Conservation (phyloP, 2,329 filamentous ascomycete species). For the Blumeriella jaapii region DNA sequence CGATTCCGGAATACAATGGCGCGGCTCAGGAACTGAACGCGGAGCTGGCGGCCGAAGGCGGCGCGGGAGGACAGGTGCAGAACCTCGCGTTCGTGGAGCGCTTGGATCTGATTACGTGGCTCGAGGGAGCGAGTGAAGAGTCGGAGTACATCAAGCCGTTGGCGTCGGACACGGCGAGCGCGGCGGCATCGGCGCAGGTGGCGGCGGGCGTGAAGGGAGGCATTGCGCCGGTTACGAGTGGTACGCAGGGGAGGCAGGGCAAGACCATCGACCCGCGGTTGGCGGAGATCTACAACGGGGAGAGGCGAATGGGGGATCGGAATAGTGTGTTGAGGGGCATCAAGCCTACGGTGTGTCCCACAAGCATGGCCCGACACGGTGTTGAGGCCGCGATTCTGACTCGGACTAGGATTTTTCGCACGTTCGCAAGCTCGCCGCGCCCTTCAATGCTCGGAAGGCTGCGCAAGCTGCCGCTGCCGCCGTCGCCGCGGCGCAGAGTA, state of each 20-base stretch:
- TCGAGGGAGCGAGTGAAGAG: conserved; percentile 80
- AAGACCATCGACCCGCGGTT: conserved; percentile 70
- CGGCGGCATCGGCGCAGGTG: conserved; percentile 36
- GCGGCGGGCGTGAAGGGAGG: conserved; percentile 33
- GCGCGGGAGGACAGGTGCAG: conserved; percentile 58
- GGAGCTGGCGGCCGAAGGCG: conserved; percentile 44
- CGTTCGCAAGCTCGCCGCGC: conserved; percentile 72
- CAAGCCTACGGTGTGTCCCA: conserved; percentile 63
- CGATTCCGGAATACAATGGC: conserved; percentile 84
- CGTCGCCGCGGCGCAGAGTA: conserved; percentile 29
- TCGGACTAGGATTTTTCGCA: conserved; percentile 77
- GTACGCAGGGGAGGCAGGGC: conserved; percentile 41
- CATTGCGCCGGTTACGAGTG: conserved; percentile 29
- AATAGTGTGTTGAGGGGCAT: conserved; percentile 79
- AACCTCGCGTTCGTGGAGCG: conserved; percentile 88
- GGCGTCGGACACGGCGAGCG: conserved; percentile 44
- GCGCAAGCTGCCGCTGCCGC: conserved; percentile 28
- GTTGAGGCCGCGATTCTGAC: conserved; percentile 7
- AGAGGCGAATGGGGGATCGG: conserved; percentile 84
- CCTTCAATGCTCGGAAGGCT: conserved; percentile 57
- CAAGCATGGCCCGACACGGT: not conserved
- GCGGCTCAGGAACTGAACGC: conserved; percentile 72
- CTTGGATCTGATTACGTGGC: conserved; percentile 83
- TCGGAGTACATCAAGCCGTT: conserved; percentile 87
- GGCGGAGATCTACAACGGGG: conserved; percentile 80